phyloP scores from a whole-genome alignment of 2,329 filamentous ascomycete species.

The Salinomyces thailandicus region DNA sequence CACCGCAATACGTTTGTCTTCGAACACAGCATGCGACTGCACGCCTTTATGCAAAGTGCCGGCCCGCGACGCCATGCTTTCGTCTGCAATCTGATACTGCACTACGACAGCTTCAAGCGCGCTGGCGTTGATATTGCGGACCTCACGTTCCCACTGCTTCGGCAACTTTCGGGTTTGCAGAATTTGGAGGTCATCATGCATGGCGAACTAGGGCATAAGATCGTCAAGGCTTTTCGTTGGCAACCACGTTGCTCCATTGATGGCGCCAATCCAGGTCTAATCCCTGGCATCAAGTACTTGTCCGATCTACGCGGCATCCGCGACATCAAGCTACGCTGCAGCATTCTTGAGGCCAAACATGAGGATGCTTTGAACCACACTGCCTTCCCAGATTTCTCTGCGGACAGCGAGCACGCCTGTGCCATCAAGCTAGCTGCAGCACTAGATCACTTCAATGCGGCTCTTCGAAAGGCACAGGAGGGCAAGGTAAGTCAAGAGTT shows the following conservation, averaged over 20 bases:
- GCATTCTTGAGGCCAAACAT: conserved; percentile 5
- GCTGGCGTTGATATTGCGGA: conserved; percentile 16
- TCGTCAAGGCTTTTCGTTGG: not conserved
- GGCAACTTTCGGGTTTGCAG: conserved; percentile 10
- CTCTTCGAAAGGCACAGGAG: conserved; percentile 12
- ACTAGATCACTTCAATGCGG: conserved; percentile 15
- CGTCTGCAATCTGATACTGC: conserved; percentile 17
- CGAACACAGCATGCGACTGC: conserved; percentile 17
- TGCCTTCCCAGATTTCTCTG: conserved; percentile 8
- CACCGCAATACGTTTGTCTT: conserved; percentile 17
- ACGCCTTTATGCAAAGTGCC: conserved; percentile 12
- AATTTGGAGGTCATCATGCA: conserved; percentile 14
- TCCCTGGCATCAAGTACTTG: conserved; percentile 12
- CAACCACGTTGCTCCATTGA: conserved; percentile 1
- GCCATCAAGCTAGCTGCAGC: conserved; percentile 7
- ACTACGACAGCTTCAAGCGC: conserved; percentile 13
- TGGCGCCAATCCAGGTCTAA: conserved; percentile 10
- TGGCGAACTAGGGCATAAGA: conserved; percentile 2
- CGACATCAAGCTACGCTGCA: conserved; percentile 11
- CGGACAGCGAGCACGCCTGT: not conserved
- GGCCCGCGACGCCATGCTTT: conserved; percentile 8
- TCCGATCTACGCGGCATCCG: conserved; percentile 13
- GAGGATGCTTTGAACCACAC: conserved; percentile 5
- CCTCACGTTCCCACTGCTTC: conserved; percentile 12
- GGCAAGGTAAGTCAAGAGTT: conserved; percentile 13